Evolutionary conservation across 139 green algal genomes (phyloP), one percentile per base, ranked within the genome.

Genomic region (Microglena sp.): DNA sequence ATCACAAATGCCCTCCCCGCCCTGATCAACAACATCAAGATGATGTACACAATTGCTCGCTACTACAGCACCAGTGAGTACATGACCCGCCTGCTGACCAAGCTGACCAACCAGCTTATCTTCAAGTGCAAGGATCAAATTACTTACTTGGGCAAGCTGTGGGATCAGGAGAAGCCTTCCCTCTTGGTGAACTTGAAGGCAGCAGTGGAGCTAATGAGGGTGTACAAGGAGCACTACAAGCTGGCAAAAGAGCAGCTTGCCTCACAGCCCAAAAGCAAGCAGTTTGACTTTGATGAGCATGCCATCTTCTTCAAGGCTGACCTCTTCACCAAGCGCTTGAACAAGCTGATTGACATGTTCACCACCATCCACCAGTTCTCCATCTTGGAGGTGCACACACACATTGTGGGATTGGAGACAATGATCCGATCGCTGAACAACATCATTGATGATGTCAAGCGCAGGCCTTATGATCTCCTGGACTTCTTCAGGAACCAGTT

Each of bases 381-480:
- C 7, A 78, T 61, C 15, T 77, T 97, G 53, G 81, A 84, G 72
- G 66, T 87, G 76, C 89, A 96, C 77, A 94, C 84, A 4, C 88
- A 96, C 78, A 93, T 97, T n/a, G 88, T 93, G 63, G 87, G 88
- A 2, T 62, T 87, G 71, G 67, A 81, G 40, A 61, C 66, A 44
- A 77, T 95, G 73, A 88, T 95, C 60, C 78, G 81, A 44, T 81
- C 68, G 40, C 89, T 97, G 62, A 83, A 83, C 55, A 73, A 83
- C 46, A 92, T 96, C 67, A 85, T 94, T 8, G 86, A 95, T 31
- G 88, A 94, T 61, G 83, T 95, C 15, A 88, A 90, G 75, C 66
- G 84, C 50, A 92, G 90, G 80, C 88, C 86, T 1, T 95, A 96
- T 67, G 89, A 97, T 73, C 80, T 95, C 35, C 75, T 97, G 55